A percentile compares a stretch with the other conserved stretches of the same genome.
These are phyloP conservation scores for Sporothrix pseudoabietina DNA, from an alignment of 2,329 filamentous ascomycete species.

Conservation along the genomic window DNA sequence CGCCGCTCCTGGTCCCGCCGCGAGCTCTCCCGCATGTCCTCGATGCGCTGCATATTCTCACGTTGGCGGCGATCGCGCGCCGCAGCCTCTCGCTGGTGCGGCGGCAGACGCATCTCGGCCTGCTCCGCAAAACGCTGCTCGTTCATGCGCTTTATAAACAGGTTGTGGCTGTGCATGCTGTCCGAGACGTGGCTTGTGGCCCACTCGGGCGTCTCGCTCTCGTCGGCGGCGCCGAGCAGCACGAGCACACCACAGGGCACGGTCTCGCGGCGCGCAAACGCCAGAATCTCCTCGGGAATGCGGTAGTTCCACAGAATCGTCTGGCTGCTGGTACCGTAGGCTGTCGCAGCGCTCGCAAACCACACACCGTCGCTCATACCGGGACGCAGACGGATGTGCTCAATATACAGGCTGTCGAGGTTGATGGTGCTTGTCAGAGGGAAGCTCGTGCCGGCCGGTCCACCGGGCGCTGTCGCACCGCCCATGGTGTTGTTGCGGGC, in stretches of 20 bases:
- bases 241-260: slow-evolving; percentile 63
- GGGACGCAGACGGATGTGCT: slow-evolving; percentile 48
- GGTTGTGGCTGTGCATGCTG: slow-evolving; percentile 44
- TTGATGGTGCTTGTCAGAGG: slow-evolving; percentile 37
- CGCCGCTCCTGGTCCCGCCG: slow-evolving; percentile 47
- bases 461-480: slow-evolving; percentile 3
- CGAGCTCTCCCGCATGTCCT: slow-evolving; percentile 50
- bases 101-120: slow-evolving; percentile 50
- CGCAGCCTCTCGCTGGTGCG: slow-evolving; percentile 48
- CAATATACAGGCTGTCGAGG: slow-evolving; percentile 48
- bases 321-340: slow-evolving; percentile 55
- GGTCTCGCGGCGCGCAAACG: slow-evolving; percentile 54
- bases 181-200: slow-evolving; percentile 47
- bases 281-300: slow-evolving; percentile 55
- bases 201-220: slow-evolving; percentile 59
- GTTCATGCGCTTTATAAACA: slow-evolving; percentile 42
- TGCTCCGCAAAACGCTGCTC: slow-evolving; percentile 48
- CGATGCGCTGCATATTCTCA: slow-evolving; percentile 50
- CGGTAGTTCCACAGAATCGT: slow-evolving; percentile 64
- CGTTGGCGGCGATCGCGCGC: slow-evolving; percentile 46
- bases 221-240: slow-evolving; percentile 54
- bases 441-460: neutral
- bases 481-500: slow-evolving; percentile 32
- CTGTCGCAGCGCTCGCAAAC: slow-evolving; percentile 61
- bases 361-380: slow-evolving; percentile 50